Evolutionary conservation across 2,329 filamentous ascomycete species (phyloP).

Genomic region (Stachybotrys chartarum): DNA sequence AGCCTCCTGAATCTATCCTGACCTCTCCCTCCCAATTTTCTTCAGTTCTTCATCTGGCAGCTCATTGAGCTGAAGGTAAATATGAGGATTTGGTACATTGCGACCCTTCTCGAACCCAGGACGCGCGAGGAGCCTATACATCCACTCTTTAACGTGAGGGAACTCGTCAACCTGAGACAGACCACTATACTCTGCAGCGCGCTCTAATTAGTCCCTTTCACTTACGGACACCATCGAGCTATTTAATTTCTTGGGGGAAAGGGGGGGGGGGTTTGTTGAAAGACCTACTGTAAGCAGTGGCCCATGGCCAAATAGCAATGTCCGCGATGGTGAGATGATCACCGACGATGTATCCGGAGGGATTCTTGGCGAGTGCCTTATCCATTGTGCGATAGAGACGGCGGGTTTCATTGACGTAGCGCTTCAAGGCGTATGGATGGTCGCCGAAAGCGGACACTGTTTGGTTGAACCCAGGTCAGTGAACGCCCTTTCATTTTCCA

Average conservation of each 20-base stretch:
- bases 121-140: conserved; percentile 57
- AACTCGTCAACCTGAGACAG: conserved; percentile 57
- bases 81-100: conserved; percentile 47
- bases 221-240: too few species aligned
- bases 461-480: conserved; percentile 60
- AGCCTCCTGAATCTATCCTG: neutral
- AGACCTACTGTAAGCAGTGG: conserved; percentile 38
- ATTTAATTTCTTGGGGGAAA: too few species aligned
- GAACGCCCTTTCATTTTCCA: conserved; percentile 48
- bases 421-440: conserved; percentile 58
- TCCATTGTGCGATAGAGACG: conserved; percentile 70
- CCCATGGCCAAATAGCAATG: conserved; percentile 70
- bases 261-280: too few species aligned
- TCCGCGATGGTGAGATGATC: conserved; percentile 65
- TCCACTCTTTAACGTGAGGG: conserved; percentile 65
- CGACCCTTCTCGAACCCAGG: conserved; percentile 64
- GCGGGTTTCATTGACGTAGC: conserved; percentile 73
- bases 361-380: conserved; percentile 51
- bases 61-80: neutral
- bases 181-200: neutral
- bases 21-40: neutral
- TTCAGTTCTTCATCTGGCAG: conserved; percentile 2
- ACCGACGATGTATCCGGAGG: conserved; percentile 50
- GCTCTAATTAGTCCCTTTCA: too few species aligned
- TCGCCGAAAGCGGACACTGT: neutral